Conservation (phyloP, 1,284 basidiomycete species). For the Fomes fomentarius region DNA sequence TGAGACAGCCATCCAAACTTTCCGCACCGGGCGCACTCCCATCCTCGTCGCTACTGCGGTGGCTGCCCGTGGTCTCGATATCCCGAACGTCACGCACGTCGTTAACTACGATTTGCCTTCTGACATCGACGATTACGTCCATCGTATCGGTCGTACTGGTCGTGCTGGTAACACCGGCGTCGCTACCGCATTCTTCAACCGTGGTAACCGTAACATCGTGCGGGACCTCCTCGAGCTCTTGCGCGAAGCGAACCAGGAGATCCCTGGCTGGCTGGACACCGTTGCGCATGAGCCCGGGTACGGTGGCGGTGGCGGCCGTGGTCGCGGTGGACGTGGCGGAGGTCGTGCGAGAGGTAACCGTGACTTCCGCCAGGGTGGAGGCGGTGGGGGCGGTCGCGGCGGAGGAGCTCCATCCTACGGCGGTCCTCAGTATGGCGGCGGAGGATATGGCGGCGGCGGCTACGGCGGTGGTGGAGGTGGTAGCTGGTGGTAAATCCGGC, state of each 20-base stretch:
- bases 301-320: conserved; percentile 57
- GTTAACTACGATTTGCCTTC: conserved; percentile 98
- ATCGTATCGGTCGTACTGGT: conserved; percentile 98
- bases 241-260: conserved; percentile 96
- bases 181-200: conserved; percentile 94
- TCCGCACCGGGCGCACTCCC: conserved; percentile 93
- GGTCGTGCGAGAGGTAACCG: conserved; percentile 48
- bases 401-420: conserved; percentile 42
- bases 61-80: conserved; percentile 98
- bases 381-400: conserved; percentile 40
- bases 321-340: conserved; percentile 64
- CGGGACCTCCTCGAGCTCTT: conserved; percentile 92
- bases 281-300: conserved; percentile 85
- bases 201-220: conserved; percentile 90
- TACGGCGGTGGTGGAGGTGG: conserved; percentile 41
- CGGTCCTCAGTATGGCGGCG: conserved; percentile 36
- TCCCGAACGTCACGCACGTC: conserved; percentile 99
- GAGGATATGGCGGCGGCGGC: conserved; percentile 43
- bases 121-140: conserved; percentile 98
- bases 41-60: conserved; percentile 99
- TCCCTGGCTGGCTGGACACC: conserved; percentile 90
- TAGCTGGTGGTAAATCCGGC: conserved; percentile 52
- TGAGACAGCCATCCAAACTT: conserved; percentile 93
- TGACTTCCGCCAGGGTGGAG: conserved; percentile 49
- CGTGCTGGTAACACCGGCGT: conserved; percentile 99